Evolutionary conservation across 352 stramenopile species (phyloP), one percentile per base, ranked within the genome.

Genomic region (Pythium grandisporangium): DNA sequence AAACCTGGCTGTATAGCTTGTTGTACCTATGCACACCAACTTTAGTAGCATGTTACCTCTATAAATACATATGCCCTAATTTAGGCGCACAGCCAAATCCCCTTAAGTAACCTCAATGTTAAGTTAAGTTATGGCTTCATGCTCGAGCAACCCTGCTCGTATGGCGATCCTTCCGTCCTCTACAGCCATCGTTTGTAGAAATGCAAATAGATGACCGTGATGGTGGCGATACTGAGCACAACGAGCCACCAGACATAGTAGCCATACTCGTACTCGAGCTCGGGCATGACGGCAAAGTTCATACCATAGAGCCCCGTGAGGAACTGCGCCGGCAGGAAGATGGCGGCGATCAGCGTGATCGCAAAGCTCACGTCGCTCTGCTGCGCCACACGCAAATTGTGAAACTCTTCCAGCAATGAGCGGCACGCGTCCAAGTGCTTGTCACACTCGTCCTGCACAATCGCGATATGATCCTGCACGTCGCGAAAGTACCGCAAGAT

Each of bases 241-340:
- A 69, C 61, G 5, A 53, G 55, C 82, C 82, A 95, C 71, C 80
- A 95, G 19, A 86, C 55, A 39, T 72, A 66, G 51, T 95, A 95
- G 29, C 78, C 82, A 34, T 87, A 55, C 39, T 80, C 46, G 48
- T 68, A 67, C n/a, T 72, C 38, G 22, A 95, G 61, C 50, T 93
- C 82, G 3, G 81, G 80, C 80, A 95, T 95, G 42, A 83, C 65
- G 22, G 70, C 63, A 45, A 93, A 95, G 62, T 95, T 95, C 82
- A 95, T 95, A 33, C 82, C 82, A 43, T 93, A 93, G 7, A 95
- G 47, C 14, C 75, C 74, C n/a, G 82, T 90, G 23, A 93, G 67
- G 52, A 95, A 95, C 53, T 92, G 79, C 17, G 75, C 82, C 2
- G 82, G 82, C 22, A 95, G 42, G 23, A 90, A 90, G 23, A 91